Conservation (phyloP, 1,284 basidiomycete genomes). For the Cystobasidium sp. region DNA sequence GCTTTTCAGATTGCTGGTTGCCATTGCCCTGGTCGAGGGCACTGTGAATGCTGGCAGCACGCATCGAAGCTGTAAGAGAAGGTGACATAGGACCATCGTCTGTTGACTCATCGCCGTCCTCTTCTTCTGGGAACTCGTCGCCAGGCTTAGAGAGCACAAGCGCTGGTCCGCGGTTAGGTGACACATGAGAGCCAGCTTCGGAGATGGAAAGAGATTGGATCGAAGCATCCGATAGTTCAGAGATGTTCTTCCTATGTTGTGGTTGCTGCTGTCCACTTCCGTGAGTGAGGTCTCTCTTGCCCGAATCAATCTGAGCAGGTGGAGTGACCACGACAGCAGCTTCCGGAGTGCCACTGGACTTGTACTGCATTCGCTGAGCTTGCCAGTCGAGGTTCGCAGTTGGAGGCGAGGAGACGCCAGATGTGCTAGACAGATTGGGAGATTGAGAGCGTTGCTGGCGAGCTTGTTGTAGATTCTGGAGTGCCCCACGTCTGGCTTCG, state of each 20-base stretch:
- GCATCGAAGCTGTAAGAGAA: slow-evolving; percentile 29
- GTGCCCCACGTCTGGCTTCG: slow-evolving; percentile 14
- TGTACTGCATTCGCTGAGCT: slow-evolving; percentile 31
- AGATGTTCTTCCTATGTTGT: slow-evolving; percentile 37
- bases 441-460: slow-evolving; percentile 24
- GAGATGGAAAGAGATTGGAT: slow-evolving; percentile 33
- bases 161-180: slow-evolving; percentile 38
- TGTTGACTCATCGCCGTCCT: slow-evolving; percentile 12
- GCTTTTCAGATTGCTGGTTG: not conserved
- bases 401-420: slow-evolving; percentile 19
- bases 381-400: slow-evolving; percentile 29
- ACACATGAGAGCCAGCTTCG: slow-evolving; percentile 34
- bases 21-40: not conserved
- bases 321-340: slow-evolving; percentile 20
- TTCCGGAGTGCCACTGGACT: slow-evolving; percentile 9
- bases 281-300: slow-evolving; percentile 11
- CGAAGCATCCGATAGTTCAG: slow-evolving; percentile 29
- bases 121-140: slow-evolving; percentile 37
- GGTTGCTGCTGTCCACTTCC: not conserved
- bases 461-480: slow-evolving; percentile 31
- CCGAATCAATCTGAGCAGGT: slow-evolving; percentile 22
- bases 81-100: slow-evolving; percentile 29
- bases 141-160: slow-evolving; percentile 39
- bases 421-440: not conserved
- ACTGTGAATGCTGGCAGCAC: slow-evolving; percentile 19